Base-by-base conservation (phyloP, 2,329 filamentous ascomycete species). In the Bipolaris sorokiniana region DNA sequence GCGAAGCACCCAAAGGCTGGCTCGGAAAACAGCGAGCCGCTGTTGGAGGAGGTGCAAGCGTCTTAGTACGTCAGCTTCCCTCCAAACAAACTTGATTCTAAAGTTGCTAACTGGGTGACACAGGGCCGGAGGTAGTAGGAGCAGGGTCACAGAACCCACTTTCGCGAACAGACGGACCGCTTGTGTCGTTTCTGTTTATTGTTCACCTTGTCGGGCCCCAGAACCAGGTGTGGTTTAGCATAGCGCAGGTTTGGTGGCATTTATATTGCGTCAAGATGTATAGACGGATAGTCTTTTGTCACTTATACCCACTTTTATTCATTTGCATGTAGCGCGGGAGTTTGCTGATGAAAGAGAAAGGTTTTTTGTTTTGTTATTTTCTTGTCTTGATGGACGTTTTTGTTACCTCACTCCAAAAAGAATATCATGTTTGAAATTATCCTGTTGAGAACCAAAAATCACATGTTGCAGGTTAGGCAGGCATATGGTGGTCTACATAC, bases 1-100 rank as follows among this genome's bases (percentile, higher is more conserved):
- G 86, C 66, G 90, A 94, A 67, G 84, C 85, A 65, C 89, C 90
- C 13, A 89, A 87, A 77, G 93, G 90, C 77, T 96, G 90, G 90
- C 79, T 96, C 67, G 90, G 90, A 70, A 92, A 90, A 81, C 91
- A 95, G 82, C 85, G 91, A 72, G 71, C 65, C n/a, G 67, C 77
- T 49, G 78, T 81, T n/a, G 72, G 71, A 7, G 70, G 65, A 5
- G 71, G 67, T 38, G 59, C 61, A 38, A 61, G 61, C 37, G 63
- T 60, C 47, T 49, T 64, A 58, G 68, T 68, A 65, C 46, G 68
- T 48, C 47, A 54, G 55, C 48, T 54, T 36, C n/a, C 55, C 51
- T 52, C 23, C 33, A 41, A 23, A 37, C 33, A 49, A 18, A 2
- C n/a, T 33, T 42, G 10, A n/a, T 13, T 54, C 11, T 13, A 51